phyloP scores from a whole-genome alignment of 2,329 filamentous ascomycete genomes.

The Cadophora sp. region DNA sequence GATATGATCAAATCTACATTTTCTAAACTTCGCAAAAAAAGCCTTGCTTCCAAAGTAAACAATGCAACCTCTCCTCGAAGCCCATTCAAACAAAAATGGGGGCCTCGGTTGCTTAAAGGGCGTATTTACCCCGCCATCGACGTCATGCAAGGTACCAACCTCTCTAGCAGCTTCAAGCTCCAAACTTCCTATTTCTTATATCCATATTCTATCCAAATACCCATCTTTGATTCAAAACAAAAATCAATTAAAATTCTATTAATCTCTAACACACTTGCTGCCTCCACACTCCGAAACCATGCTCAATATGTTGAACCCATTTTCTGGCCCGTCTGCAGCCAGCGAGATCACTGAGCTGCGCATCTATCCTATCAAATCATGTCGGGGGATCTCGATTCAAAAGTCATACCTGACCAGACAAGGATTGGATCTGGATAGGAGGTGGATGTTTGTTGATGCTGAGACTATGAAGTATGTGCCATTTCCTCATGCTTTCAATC shows the following conservation, averaged over 20 bases:
- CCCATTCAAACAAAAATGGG: neutral
- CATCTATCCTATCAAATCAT: conserved; percentile 72
- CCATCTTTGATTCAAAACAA: too few relatives aligned
- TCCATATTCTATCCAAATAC: too few relatives aligned
- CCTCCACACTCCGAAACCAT: neutral
- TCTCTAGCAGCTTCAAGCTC: neutral
- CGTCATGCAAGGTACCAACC: neutral
- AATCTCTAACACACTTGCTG: neutral
- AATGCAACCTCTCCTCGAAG: neutral
- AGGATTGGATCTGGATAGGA: conserved; percentile 66
- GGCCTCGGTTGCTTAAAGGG: neutral
- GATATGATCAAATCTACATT: too few relatives aligned
- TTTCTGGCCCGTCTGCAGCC: conserved; percentile 21
- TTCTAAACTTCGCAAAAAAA: too few relatives aligned
- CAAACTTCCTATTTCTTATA: neutral
- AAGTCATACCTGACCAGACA: conserved; percentile 58
- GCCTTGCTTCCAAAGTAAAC: neutral
- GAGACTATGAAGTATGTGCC: conserved; percentile 43
- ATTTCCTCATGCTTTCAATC: neutral
- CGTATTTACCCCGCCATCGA: neutral
- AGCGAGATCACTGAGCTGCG: conserved; percentile 49
- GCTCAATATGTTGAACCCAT: conserved; percentile 31
- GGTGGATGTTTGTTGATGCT: conserved; percentile 70
- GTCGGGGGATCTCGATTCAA: conserved; percentile 63
- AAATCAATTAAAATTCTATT: neutral